Conservation (phyloP, 2,329 filamentous ascomycete genomes). For the Emydomyces testavorans region DNA sequence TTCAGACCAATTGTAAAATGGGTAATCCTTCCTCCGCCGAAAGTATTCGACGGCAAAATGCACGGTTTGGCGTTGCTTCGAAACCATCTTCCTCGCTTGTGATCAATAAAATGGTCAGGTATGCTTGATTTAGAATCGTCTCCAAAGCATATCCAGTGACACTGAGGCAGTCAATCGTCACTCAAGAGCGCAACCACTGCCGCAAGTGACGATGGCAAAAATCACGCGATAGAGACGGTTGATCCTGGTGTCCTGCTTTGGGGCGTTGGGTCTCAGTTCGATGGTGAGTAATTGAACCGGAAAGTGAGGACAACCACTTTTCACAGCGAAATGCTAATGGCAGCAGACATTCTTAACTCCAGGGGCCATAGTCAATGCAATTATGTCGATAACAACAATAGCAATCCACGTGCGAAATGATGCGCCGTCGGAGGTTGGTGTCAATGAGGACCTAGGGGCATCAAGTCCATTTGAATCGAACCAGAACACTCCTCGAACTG, state of each 20-base stretch:
- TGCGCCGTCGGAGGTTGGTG: neutral
- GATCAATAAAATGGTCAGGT: no score
- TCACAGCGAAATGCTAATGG: neutral
- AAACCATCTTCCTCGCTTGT: no score
- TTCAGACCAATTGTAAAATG: no score
- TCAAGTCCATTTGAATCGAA: neutral
- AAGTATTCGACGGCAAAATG: no score
- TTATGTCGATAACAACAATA: neutral
- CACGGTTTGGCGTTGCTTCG: no score
- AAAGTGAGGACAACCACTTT: neutral
- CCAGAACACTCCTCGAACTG: neutral
- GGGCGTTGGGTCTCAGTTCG: neutral
- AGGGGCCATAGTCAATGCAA: no score
- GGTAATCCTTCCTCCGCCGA: no score
- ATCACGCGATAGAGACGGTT: neutral
- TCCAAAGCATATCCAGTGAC: no score
- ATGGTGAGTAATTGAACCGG: neutral
- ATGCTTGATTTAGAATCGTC: no score
- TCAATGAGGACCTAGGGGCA: neutral
- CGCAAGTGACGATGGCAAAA: no score
- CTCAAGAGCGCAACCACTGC: no score
- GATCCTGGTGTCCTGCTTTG: neutral
- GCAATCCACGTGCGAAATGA: neutral
- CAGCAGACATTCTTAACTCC: neutral
- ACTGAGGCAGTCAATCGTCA: no score